Conservation (phyloP, 371 early-diverging fungal genomes). For the Dichotomocladium elegans region DNA sequence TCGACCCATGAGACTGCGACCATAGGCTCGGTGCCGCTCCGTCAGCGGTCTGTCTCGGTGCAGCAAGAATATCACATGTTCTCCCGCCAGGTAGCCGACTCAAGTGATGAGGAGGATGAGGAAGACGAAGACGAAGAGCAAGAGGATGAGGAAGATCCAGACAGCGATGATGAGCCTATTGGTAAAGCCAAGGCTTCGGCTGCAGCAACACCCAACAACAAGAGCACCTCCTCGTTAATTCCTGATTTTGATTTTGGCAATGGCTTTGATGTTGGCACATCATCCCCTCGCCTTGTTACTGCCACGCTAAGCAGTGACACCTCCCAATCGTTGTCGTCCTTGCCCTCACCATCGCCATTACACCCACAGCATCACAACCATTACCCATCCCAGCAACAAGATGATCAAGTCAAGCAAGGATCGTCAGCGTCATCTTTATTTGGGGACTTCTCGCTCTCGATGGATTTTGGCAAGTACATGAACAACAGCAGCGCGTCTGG, state of each 20-base stretch:
- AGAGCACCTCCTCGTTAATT: slow-evolving; percentile 18
- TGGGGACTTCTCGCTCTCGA: slow-evolving; percentile 38
- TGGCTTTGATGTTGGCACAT: slow-evolving; percentile 30
- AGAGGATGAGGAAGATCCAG: slow-evolving; percentile 23
- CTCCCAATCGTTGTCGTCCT: too few relatives aligned
- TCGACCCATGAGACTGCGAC: not conserved
- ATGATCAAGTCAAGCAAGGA: slow-evolving; percentile 9
- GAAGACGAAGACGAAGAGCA: slow-evolving; percentile 20
- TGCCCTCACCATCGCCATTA: not conserved
- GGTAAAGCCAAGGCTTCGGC: slow-evolving; percentile 17
- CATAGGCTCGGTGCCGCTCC: not conserved
- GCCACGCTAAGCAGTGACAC: too few relatives aligned
- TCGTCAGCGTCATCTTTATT: slow-evolving; percentile 24
- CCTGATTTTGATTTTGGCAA: slow-evolving; percentile 51
- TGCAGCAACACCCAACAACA: not conserved
- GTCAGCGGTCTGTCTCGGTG: slow-evolving; percentile 12
- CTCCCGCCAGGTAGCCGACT: slow-evolving; percentile 37
- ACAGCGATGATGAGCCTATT: slow-evolving; percentile 43
- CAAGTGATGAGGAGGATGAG: slow-evolving; percentile 45
- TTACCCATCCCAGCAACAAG: slow-evolving; percentile 10
- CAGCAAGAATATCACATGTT: slow-evolving; percentile 15
- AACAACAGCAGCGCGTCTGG: slow-evolving; percentile 20
- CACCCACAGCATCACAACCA: not conserved
- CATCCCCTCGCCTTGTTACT: not conserved
- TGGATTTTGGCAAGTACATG: slow-evolving; percentile 36